Base-by-base conservation (phyloP, 2,329 filamentous ascomycete genomes). In the Parastagonospora avenae region DNA sequence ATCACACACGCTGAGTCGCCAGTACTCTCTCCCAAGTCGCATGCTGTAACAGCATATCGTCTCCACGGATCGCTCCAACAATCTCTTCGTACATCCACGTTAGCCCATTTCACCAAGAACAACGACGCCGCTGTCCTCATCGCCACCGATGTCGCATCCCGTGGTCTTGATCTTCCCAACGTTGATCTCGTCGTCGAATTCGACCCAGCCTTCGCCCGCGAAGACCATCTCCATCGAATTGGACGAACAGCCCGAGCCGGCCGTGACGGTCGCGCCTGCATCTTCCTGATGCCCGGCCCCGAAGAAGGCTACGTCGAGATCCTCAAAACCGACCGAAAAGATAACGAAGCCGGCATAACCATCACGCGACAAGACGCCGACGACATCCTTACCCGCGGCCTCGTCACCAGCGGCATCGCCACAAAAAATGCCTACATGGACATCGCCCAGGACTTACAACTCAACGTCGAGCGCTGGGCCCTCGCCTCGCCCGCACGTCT, bases 141-240 rank as follows among this genome's bases (percentile, higher is more conserved):
- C 58, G 96, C 92, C 62, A 99, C 94, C 1, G 94, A 99, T 68
- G 94, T 99, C 43, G 91, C 94, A 10, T 94, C 94, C 15, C 91
- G 94, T 68, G 94, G 94, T 77, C 86, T 99, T 36, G 94, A 99
- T 79, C 85, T 99, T 12, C 93, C 93, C 1, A 93, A 94, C 43
- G 91, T 99, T 44, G 94, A 99, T 71, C 82, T 97, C 15, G 92
- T 99, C 42, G 84, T 99, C 49, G 94, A 99, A 73, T 97, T 96
- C 70, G 94, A 99, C 69, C 92, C 94, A 0, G 91, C 94, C 2
- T 97, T 97, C 75, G 91, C 89, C 69, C 87, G 91, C 19, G 90
- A 92, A 54, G 94, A 99, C 72, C 94, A 99, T 72, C 83, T 97
- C 7, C 94, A 99, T 76, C 88, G 94, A 48, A 91, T 97, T 48